Percentiles rank a stretch among this genome's conserved stretches.
phyloP scores from a whole-genome alignment of 208 protist species.

The Trypanosoma melophagium region DNA sequence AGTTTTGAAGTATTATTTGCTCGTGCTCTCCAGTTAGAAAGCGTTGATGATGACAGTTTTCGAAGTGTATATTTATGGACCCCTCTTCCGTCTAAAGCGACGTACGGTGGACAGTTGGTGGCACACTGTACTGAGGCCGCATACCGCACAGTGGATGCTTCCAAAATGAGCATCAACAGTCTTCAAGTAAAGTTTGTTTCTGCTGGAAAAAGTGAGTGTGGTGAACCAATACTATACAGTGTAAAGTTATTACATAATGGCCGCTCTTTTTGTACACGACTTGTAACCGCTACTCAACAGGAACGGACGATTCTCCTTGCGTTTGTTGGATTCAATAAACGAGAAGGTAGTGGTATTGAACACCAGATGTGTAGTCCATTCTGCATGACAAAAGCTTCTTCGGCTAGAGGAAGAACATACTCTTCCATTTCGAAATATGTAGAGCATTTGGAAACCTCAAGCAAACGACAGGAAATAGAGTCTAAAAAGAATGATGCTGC shows the following conservation, averaged over 20 bases:
- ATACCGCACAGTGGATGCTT: slow-evolving; percentile 31
- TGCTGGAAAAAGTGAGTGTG: slow-evolving; percentile 20
- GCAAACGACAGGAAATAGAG: not conserved
- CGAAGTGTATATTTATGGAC: slow-evolving; percentile 33
- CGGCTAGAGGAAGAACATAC: not conserved
- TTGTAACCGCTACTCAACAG: slow-evolving; percentile 31
- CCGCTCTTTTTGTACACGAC: slow-evolving; percentile 29
- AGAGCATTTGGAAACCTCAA: not conserved
- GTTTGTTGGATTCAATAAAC: slow-evolving; percentile 37
- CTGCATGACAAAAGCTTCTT: not conserved
- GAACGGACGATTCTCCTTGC: slow-evolving; percentile 23
- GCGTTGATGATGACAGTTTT: slow-evolving; percentile 26
- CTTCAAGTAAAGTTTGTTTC: slow-evolving; percentile 48
- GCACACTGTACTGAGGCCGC: slow-evolving; percentile 43
- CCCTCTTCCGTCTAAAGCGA: slow-evolving; percentile 20
- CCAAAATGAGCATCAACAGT: slow-evolving; percentile 33
- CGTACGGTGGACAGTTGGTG: slow-evolving; percentile 56
- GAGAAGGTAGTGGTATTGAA: slow-evolving; percentile 22
- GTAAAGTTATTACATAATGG: slow-evolving; percentile 35
- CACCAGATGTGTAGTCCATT: slow-evolving; percentile 29
- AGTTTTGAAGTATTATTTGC: slow-evolving; percentile 19
- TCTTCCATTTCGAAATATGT: not conserved
- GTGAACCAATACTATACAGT: slow-evolving; percentile 30
- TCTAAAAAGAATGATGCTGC: slow-evolving; percentile 1
- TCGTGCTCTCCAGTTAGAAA: slow-evolving; percentile 32